Percentiles rank a stretch among this genome's conserved stretches.
These are phyloP conservation scores for Penicillium sp. DNA, from an alignment of 2,329 filamentous ascomycete species.

Conservation along the genomic window DNA sequence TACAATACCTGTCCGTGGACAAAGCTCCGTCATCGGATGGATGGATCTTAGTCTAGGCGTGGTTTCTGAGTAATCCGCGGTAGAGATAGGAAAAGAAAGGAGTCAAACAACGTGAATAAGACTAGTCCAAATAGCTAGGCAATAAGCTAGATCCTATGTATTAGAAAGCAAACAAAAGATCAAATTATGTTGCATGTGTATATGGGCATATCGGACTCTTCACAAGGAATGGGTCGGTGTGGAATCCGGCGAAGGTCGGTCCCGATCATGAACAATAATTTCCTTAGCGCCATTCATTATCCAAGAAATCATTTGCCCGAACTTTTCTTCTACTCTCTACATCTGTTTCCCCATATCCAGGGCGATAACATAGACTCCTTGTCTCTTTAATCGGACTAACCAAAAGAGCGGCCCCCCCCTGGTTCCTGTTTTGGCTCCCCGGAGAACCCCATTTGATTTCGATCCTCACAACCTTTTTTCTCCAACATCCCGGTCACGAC, in stretches of 20 bases:
- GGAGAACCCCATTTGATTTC: not conserved
- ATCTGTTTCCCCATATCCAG: not conserved
- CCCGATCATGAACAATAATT: conserved; percentile 8
- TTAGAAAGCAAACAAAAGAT: not conserved
- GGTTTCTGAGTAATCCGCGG: conserved; percentile 8
- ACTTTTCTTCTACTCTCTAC: conserved; percentile 4
- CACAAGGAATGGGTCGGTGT: conserved; percentile 7
- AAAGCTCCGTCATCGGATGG: conserved; percentile 23
- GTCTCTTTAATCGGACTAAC: not conserved
- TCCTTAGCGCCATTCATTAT: conserved; percentile 7
- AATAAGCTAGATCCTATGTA: no score
- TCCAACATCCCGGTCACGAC: not conserved
- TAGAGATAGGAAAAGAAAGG: not conserved
- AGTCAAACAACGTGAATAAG: not conserved
- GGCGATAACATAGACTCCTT: not conserved
- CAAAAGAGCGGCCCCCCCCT: not conserved
- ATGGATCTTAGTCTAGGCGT: not conserved
- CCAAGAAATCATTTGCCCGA: not conserved
- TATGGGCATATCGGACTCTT: not conserved
- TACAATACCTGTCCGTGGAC: conserved; percentile 3
- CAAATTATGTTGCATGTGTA: not conserved
- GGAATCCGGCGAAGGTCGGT: conserved; percentile 19
- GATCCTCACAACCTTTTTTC: not conserved
- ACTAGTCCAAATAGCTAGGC: not conserved
- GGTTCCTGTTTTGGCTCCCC: conserved; percentile 7